Base-by-base conservation (phyloP, 2,329 filamentous ascomycete species). In the Arthrobotrys sphaeroides region DNA sequence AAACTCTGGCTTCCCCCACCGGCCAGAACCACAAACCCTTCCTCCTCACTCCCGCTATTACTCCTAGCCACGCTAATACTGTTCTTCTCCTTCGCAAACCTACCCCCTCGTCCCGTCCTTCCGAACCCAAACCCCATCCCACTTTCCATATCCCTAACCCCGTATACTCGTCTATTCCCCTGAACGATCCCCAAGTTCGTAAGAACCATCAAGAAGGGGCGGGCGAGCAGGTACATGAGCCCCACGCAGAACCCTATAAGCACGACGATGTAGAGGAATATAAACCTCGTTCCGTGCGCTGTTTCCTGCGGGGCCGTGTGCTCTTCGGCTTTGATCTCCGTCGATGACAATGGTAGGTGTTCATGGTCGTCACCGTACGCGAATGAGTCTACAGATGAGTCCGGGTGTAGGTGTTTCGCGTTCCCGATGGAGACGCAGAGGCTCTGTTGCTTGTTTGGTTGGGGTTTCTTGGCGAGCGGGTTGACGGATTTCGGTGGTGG, bases 81-180 rank as follows among this genome's bases (percentile, higher is more conserved):
- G 16, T 69, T 75, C 64, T 75, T 75, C 72, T 75, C 72, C 59
- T 75, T 75, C 18, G 64, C 57, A 24, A 69, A 75, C n/a, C n/a
- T n/a, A 13, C 72, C n/a, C 6, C 72, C 49, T 18, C 64, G 36
- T 36, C 40, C 40, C 5, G 64, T 40, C 13, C 64, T 69, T 22
- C 72, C 72, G 24, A 75, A 75, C 36, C 72, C 72, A 43, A 75
- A 69, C 26, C 70, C 70, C 47, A 70, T 70, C 2, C 57, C 64
- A 1, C 38, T 59, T 22, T 75, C 72, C 64, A 69, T 75, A 69
- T 75, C 72, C 18, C 72, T 45, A 0, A 75, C 72, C 9, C 72
- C 72, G 10, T 75, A 75, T 16, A 75, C 72, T 24, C 64, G 47
- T 33, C 64, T 55, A 40, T 60, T 69, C 0, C 64, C 57, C 13